phyloP scores from a whole-genome alignment of 345 rosid genomes.

The Hypericum perforatum region DNA sequence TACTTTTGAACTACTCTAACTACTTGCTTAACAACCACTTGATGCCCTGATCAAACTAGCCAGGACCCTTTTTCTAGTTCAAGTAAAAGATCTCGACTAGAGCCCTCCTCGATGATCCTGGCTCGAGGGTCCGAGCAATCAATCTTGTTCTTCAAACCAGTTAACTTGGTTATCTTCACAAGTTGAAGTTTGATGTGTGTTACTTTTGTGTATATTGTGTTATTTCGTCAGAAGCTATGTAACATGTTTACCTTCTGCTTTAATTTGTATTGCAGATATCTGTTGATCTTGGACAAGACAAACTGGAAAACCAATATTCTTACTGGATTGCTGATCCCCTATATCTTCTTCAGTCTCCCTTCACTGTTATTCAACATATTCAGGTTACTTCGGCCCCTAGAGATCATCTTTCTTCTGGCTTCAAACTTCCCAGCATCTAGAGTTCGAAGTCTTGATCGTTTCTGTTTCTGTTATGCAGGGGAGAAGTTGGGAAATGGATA shows the following conservation, averaged over 20 bases:
- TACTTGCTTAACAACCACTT: too few species aligned
- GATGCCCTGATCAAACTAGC: too few species aligned
- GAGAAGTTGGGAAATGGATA: constrained; percentile 3
- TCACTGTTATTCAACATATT: not conserved
- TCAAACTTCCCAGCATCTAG: not conserved
- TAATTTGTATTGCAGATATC: not conserved
- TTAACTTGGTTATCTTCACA: too few species aligned
- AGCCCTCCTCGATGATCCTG: too few species aligned
- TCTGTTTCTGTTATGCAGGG: not conserved
- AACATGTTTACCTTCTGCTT: not conserved
- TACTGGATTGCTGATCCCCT: not conserved
- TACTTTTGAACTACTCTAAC: too few species aligned
- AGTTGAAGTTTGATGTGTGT: too few species aligned
- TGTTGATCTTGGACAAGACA: not conserved
- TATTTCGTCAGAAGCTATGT: not conserved
- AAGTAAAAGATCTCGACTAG: too few species aligned
- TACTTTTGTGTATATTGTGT: too few species aligned
- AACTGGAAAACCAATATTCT: not conserved
- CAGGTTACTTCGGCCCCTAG: not conserved
- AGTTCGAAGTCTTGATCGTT: not conserved
- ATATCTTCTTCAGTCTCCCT: not conserved
- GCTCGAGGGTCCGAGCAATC: too few species aligned
- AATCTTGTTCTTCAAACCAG: too few species aligned
- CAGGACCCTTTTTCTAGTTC: too few species aligned
- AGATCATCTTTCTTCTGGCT: not conserved